Percentiles rank a stretch among this genome's conserved stretches.
These are phyloP conservation scores for Alnus rubra DNA, from an alignment of 306 rosid genomes.

Conservation along the genomic window DNA sequence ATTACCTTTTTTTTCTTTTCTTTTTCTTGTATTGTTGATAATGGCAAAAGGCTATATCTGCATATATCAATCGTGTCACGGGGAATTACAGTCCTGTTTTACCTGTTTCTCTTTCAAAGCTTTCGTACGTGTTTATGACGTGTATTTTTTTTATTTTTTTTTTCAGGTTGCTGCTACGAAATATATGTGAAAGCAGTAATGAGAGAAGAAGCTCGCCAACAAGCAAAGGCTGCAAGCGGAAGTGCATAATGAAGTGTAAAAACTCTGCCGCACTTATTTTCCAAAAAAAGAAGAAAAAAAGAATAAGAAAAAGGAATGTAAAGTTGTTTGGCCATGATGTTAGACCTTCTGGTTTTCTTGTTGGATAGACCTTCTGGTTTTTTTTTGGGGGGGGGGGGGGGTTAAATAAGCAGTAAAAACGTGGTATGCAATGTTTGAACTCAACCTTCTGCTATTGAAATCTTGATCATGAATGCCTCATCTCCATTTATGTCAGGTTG, in stretches of 20 bases:
- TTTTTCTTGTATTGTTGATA: not conserved
- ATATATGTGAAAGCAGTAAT: slow-evolving; percentile 55
- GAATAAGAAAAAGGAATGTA: not conserved
- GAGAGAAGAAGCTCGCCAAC: slow-evolving; percentile 58
- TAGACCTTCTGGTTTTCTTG: not conserved
- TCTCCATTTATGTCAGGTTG: no score
- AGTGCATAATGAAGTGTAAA: slow-evolving; percentile 25
- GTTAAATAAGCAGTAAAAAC: slow-evolving; percentile 36
- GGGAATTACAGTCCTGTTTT: slow-evolving; percentile 1
- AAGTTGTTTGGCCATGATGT: not conserved
- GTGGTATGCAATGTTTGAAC: not conserved
- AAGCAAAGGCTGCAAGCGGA: slow-evolving; percentile 26
- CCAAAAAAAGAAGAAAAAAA: not conserved
- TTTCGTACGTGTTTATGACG: slow-evolving; percentile 24
- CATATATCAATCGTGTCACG: not conserved
- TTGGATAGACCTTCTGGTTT: not conserved
- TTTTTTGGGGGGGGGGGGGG: not conserved
- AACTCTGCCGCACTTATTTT: not conserved
- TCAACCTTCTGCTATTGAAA: not conserved
- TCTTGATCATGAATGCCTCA: no score
- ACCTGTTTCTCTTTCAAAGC: slow-evolving; percentile 13
- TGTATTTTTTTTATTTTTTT: slow-evolving; percentile 30
- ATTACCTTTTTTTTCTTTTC: not conserved
- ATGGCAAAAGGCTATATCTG: not conserved
- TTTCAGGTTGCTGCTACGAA: slow-evolving; percentile 79